Base-by-base conservation (phyloP, 2,329 filamentous ascomycete genomes). In the Acephala macrosclerotiorum region DNA sequence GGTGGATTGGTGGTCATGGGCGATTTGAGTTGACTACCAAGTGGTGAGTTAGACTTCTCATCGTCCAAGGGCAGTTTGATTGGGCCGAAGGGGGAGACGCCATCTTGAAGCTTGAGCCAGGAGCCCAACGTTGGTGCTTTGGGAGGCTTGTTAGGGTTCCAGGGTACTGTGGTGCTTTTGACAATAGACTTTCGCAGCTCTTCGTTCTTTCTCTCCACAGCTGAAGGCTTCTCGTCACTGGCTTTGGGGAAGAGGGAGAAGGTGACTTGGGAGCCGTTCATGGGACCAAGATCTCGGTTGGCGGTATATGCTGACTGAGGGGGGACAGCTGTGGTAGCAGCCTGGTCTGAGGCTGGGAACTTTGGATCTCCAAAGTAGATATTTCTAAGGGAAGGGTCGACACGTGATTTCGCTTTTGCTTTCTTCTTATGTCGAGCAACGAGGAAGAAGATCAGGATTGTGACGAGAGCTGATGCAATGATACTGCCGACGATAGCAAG, bases 401-500 rank as follows among this genome's bases (percentile, higher is more conserved):
- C 56, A 26, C 57, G 59, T 55, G 60, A 63, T 59, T 56, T 62
- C 51, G 11, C 6, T 60, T 60, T 70, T 11, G 47, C 63, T n/a
- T 57, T 69, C 38, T 69, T 72, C 33, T 71, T 74, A 38, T 75
- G 68, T n/a, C 78, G 76, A 12, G 76, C 66, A 29, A 81, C 73
- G 20, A 80, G 70, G 45, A 78, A 79, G 65, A 80, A 79, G 29
- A 75, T 73, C 2, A 77, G 58, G 3, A 80, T 76, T 0, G 78
- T 80, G 36, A 82, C 72, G 22, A 83, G 70, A 1, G 79, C 76
- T 2, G 79, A 79, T n/a, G 77, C 80, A 58, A 82, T 73, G 38
- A 82, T 78, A 57, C 78, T 79, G 16, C 77, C 80, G 3, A 81
- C 78, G 20, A 83, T 77, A 11, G 79, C 80, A 5, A 82, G 66